Percentiles rank a stretch among this genome's conserved stretches.
phyloP scores from a whole-genome alignment of 2,329 filamentous ascomycete species.

The Alternaria postmessia region DNA sequence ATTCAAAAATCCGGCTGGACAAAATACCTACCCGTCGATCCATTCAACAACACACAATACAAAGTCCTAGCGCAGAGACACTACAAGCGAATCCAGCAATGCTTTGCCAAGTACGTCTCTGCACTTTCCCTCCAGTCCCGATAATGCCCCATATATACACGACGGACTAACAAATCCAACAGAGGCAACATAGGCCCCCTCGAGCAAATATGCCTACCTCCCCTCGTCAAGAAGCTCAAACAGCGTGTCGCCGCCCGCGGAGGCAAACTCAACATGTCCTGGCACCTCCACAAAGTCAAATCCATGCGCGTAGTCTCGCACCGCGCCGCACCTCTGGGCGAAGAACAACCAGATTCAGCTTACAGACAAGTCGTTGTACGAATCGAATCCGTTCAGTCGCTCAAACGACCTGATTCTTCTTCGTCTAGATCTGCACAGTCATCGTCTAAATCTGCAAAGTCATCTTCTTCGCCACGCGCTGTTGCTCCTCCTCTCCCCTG shows the following conservation, averaged over 20 bases:
- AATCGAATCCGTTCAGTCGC: slow-evolving; percentile 31
- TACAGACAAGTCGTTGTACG: slow-evolving; percentile 41
- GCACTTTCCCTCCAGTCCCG: background rate
- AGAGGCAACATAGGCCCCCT: slow-evolving; percentile 33
- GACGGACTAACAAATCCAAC: background rate
- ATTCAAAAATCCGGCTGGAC: slow-evolving; percentile 23
- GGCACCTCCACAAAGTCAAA: slow-evolving; percentile 30
- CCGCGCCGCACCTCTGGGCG: slow-evolving; percentile 58
- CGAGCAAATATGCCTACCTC: slow-evolving; percentile 61
- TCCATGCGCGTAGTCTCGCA: slow-evolving; percentile 64
- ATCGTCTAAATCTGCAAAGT: background rate
- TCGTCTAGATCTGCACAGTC: too few relatives aligned
- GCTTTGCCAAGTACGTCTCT: slow-evolving; percentile 58
- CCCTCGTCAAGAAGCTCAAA: slow-evolving; percentile 62
- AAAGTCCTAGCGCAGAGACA: slow-evolving; percentile 61
- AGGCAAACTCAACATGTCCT: slow-evolving; percentile 57
- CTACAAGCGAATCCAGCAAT: slow-evolving; percentile 68
- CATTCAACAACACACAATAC: slow-evolving; percentile 16
- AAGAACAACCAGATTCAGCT: slow-evolving; percentile 29
- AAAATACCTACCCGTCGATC: slow-evolving; percentile 24
- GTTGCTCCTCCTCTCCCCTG: slow-evolving; percentile 4
- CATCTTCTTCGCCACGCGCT: background rate
- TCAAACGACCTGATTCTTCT: slow-evolving; percentile 10
- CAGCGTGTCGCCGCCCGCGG: slow-evolving; percentile 62
- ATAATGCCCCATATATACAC: slow-evolving; percentile 9